These are phyloP conservation scores for Linum tenue DNA, from an alignment of 345 rosid genomes.

Conservation along the genomic window DNA sequence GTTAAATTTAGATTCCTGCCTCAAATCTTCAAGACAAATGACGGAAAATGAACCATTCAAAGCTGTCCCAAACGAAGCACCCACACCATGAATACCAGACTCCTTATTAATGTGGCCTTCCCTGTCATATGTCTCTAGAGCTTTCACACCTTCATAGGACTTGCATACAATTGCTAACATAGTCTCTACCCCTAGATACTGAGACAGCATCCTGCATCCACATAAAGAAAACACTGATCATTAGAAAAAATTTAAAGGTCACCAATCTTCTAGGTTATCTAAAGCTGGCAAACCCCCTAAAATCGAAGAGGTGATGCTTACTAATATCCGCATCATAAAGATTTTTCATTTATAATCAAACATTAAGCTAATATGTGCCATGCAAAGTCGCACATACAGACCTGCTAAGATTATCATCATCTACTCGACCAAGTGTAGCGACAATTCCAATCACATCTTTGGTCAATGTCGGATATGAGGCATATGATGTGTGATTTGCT, in stretches of 20 bases:
- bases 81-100: slow-evolving; percentile 76
- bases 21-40: slow-evolving; percentile 68
- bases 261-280: too few species aligned
- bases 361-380: neutral
- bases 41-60: slow-evolving; percentile 60
- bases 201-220: slow-evolving; percentile 51
- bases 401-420: slow-evolving; percentile 75
- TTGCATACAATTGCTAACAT: slow-evolving; percentile 85
- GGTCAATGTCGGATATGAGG: slow-evolving; percentile 29
- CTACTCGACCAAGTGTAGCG: slow-evolving; percentile 72
- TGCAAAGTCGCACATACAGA: slow-evolving; percentile 30
- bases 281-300: too few species aligned
- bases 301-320: neutral
- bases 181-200: slow-evolving; percentile 61
- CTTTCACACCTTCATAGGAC: slow-evolving; percentile 41
- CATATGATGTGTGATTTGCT: slow-evolving; percentile 30
- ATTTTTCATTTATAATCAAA: too few species aligned
- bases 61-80: slow-evolving; percentile 53
- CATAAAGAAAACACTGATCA: neutral
- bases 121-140: slow-evolving; percentile 44
- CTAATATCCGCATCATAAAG: neutral
- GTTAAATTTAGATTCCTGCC: slow-evolving; percentile 31
- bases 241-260: neutral
- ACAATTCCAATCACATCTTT: slow-evolving; percentile 69
- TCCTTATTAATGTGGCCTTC: slow-evolving; percentile 49